A percentile compares a stretch with the other conserved stretches of the same genome.
These are phyloP conservation scores for Triangularia setosa DNA, from an alignment of 2,329 filamentous ascomycete species.

Conservation along the genomic window DNA sequence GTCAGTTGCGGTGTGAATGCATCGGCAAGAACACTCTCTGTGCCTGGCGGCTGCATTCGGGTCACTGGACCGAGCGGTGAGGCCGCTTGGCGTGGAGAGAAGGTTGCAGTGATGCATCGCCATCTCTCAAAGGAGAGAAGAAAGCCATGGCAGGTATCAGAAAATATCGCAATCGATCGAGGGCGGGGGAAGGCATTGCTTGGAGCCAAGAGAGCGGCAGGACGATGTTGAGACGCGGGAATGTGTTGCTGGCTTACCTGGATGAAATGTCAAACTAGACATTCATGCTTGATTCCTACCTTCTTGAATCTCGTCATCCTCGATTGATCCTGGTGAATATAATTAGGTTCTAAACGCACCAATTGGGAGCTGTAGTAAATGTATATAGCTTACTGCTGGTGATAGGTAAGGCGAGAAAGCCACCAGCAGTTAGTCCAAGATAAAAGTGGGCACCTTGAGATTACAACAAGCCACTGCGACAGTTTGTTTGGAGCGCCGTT, in stretches of 20 bases:
- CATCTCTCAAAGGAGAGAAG: conserved; percentile 8
- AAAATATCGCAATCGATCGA: neutral
- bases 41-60: conserved; percentile 5
- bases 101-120: conserved; percentile 9
- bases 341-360: neutral
- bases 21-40: neutral
- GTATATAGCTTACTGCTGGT: neutral
- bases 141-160: neutral
- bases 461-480: neutral
- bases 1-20: neutral
- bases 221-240: neutral
- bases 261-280: neutral
- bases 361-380: neutral
- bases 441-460: conserved; percentile 1
- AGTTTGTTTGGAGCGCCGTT: neutral
- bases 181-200: neutral
- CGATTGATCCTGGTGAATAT: neutral
- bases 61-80: conserved; percentile 6
- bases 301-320: neutral
- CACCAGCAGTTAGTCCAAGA: neutral
- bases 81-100: conserved; percentile 4
- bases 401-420: neutral
- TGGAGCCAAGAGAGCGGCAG: neutral
- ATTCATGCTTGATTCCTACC: neutral
- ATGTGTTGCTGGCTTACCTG: neutral